Evolutionary conservation across 495 filamentous ascomycete genomes (phyloP).

Genomic region (Talaromyces thailandensis): DNA sequence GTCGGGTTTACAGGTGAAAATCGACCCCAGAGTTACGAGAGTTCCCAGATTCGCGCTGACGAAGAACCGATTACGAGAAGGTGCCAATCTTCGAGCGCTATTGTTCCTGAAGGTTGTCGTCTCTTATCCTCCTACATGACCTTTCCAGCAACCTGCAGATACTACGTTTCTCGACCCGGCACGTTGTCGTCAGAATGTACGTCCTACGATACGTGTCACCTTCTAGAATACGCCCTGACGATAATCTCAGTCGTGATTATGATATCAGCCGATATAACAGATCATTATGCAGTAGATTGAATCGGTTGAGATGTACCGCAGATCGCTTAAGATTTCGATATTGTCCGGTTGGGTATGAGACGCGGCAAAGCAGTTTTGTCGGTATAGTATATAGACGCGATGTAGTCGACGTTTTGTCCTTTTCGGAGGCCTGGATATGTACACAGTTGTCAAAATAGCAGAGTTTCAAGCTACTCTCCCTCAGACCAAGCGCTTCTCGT

Average conservation of each 20-base stretch:
- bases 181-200: neutral
- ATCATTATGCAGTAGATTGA: conserved; percentile 1
- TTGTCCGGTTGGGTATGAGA: neutral
- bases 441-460: neutral
- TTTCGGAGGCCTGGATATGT: neutral
- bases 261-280: neutral
- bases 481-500: neutral
- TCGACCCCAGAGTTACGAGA: neutral
- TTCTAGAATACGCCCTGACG: neutral
- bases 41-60: neutral
- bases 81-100: neutral
- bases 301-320: neutral
- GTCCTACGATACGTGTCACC: neutral
- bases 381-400: neutral
- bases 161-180: neutral
- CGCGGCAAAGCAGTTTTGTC: neutral
- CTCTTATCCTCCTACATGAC: neutral
- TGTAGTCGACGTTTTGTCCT: neutral
- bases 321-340: conserved; percentile 2
- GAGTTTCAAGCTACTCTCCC: neutral
- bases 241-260: neutral
- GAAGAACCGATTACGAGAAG: neutral
- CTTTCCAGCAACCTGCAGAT: neutral
- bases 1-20: neutral
- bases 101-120: neutral